phyloP scores from a whole-genome alignment of 2,329 filamentous ascomycete genomes.

The Exophiala aquamarina region DNA sequence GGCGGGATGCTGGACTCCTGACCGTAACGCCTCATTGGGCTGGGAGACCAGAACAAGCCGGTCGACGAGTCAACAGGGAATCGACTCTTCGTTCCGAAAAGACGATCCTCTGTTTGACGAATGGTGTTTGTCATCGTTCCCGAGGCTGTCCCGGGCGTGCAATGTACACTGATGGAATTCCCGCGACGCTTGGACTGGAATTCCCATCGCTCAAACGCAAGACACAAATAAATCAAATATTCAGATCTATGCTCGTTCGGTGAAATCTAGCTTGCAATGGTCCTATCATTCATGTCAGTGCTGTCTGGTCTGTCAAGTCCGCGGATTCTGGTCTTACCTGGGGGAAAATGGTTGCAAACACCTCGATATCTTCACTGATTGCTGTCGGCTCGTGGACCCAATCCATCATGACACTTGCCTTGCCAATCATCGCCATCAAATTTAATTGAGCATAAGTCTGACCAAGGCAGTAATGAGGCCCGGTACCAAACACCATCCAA shows the following conservation, averaged over 20 bases:
- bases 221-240: slow-evolving; percentile 3
- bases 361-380: slow-evolving; percentile 88
- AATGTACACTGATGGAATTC: slow-evolving; percentile 14
- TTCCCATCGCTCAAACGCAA: slow-evolving; percentile 18
- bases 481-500: slow-evolving; percentile 92
- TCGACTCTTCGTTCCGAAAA: too few relatives aligned
- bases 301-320: neutral
- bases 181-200: neutral
- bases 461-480: slow-evolving; percentile 93
- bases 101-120: neutral
- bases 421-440: slow-evolving; percentile 84
- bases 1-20: neutral
- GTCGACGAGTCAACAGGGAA: too few relatives aligned
- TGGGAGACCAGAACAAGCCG: too few relatives aligned
- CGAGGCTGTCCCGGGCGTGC: neutral
- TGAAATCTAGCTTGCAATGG: slow-evolving; percentile 77
- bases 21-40: neutral
- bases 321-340: slow-evolving; percentile 61
- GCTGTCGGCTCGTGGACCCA: slow-evolving; percentile 88
- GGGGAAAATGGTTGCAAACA: slow-evolving; percentile 97
- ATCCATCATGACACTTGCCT: slow-evolving; percentile 80
- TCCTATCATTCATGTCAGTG: slow-evolving; percentile 55
- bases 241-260: slow-evolving; percentile 38
- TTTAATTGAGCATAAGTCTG: slow-evolving; percentile 90
- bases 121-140: too few relatives aligned